Conservation (phyloP, 2,329 filamentous ascomycete species). For the Raffaelea arxii region DNA sequence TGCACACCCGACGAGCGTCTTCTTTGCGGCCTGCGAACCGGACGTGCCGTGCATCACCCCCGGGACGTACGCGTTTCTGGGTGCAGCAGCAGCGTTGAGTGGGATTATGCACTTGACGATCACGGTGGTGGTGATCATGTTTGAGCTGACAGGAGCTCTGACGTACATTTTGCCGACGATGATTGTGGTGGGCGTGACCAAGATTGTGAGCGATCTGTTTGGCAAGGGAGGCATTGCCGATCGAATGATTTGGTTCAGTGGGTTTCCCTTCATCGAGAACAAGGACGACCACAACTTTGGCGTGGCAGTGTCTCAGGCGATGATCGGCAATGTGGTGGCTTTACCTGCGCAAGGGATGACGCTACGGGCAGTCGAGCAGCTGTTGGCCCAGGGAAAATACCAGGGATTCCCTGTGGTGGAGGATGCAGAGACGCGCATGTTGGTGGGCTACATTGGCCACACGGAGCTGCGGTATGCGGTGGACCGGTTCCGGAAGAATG, state of each 20-base stretch:
- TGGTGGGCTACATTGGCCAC: slow-evolving; percentile 86
- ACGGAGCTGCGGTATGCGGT: slow-evolving; percentile 89
- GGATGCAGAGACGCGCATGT: slow-evolving; percentile 55
- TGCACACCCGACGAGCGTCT: slow-evolving; percentile 67
- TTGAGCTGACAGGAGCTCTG: slow-evolving; percentile 91
- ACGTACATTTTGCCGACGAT: slow-evolving; percentile 97
- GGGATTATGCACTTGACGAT: slow-evolving; percentile 98
- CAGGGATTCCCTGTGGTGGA: slow-evolving; percentile 92
- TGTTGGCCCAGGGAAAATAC: slow-evolving; percentile 70
- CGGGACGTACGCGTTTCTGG: slow-evolving; percentile 92
- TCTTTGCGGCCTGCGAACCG: slow-evolving; percentile 82
- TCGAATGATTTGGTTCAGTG: slow-evolving; percentile 97
- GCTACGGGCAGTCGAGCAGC: slow-evolving; percentile 64
- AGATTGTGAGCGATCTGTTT: slow-evolving; percentile 81
- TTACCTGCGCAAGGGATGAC: slow-evolving; percentile 67
- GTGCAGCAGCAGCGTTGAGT: slow-evolving; percentile 80
- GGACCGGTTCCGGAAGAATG: slow-evolving; percentile 63
- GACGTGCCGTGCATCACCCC: slow-evolving; percentile 95
- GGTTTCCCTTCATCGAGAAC: slow-evolving; percentile 91
- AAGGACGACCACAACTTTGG: slow-evolving; percentile 98
- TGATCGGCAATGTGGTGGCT: slow-evolving; percentile 67
- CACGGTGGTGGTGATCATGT: slow-evolving; percentile 98
- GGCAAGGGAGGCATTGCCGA: slow-evolving; percentile 97
- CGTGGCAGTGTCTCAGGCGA: slow-evolving; percentile 82
- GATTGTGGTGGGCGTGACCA: slow-evolving; percentile 97